phyloP scores from a whole-genome alignment of 768 basidiomycete genomes.

The Phanerochaete carnosa region DNA sequence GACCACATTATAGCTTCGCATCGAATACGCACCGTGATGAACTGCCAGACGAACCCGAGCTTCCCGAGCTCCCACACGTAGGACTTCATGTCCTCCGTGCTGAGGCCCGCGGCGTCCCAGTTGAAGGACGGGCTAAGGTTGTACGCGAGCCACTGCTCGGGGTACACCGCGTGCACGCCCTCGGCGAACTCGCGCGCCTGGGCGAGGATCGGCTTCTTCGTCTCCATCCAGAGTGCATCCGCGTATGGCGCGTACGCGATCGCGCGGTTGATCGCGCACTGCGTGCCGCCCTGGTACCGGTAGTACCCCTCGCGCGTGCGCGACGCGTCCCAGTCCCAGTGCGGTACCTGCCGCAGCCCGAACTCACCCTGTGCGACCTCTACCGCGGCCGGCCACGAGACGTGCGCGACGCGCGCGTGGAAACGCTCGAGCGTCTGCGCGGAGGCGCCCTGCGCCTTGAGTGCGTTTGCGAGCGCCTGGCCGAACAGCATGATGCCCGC shows the following conservation, averaged over 20 bases:
- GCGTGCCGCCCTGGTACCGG: constrained; percentile 95
- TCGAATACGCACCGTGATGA: constrained; percentile 79
- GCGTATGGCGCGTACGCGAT: constrained; percentile 93
- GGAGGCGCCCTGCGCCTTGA: constrained; percentile 54
- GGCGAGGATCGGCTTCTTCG: constrained; percentile 86
- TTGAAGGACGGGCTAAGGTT: constrained; percentile 94
- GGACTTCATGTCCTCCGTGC: constrained; percentile 77
- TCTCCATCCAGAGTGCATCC: constrained; percentile 95
- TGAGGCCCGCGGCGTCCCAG: constrained; percentile 92
- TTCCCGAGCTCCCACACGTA: constrained; percentile 94
- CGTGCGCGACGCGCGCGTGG: constrained; percentile 55
- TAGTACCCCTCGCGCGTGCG: constrained; percentile 96
- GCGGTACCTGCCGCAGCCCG: constrained; percentile 68
- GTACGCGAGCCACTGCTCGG: constrained; percentile 94
- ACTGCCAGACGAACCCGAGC: constrained; percentile 98
- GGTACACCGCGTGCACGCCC: constrained; percentile 79
- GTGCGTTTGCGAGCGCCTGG: constrained; percentile 63
- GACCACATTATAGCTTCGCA: background rate
- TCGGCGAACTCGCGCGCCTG: constrained; percentile 92
- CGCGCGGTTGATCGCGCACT: constrained; percentile 89
- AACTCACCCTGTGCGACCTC: constrained; percentile 77
- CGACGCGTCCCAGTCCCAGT: constrained; percentile 95
- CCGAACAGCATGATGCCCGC: constrained; percentile 83
- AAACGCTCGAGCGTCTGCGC: constrained; percentile 57
- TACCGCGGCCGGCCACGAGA: constrained; percentile 67